A percentile compares a stretch with the other conserved stretches of the same genome.
Evolutionary conservation across 2,329 filamentous ascomycete genomes (phyloP).

Genomic region (Sarocladiaceae sp.): DNA sequence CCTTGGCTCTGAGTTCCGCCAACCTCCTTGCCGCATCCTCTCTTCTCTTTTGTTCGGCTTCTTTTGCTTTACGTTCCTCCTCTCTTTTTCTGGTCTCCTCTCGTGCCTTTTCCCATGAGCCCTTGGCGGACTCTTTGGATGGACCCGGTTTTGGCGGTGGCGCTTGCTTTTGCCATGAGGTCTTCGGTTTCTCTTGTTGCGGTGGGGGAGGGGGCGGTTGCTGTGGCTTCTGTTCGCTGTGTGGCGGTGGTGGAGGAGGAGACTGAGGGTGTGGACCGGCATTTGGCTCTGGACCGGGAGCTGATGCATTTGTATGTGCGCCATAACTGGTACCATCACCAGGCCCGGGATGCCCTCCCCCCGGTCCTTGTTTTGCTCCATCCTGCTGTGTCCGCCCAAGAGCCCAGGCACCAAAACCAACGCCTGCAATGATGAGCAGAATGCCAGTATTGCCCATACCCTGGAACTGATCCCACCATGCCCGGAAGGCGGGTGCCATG

Average conservation of each 20-base stretch:
- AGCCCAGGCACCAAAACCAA: slow-evolving; percentile 75
- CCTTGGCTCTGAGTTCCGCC: slow-evolving; percentile 50
- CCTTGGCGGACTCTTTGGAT: slow-evolving; percentile 37
- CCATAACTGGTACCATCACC: slow-evolving; percentile 9
- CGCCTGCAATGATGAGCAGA: slow-evolving; percentile 61
- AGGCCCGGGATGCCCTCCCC: slow-evolving; percentile 6
- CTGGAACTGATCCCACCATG: slow-evolving; percentile 66
- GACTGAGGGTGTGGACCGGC: slow-evolving; percentile 10
- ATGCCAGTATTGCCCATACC: slow-evolving; percentile 69
- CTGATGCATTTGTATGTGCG: slow-evolving; percentile 1
- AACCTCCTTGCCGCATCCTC: slow-evolving; percentile 49
- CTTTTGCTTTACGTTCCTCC: slow-evolving; percentile 55
- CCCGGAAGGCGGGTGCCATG: slow-evolving; percentile 65
- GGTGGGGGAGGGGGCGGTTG: slow-evolving; percentile 12
- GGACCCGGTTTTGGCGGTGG: slow-evolving; percentile 15
- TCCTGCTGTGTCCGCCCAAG: slow-evolving; percentile 32
- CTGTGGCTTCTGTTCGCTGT: slow-evolving; percentile 16
- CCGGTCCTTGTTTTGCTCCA: slow-evolving; percentile 9
- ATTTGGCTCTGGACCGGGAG: slow-evolving; percentile 16
- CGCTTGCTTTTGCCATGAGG: slow-evolving; percentile 7
- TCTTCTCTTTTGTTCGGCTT: slow-evolving; percentile 54
- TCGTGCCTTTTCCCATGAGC: slow-evolving; percentile 61
- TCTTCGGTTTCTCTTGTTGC: slow-evolving; percentile 14
- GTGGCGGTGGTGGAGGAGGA: slow-evolving; percentile 16
- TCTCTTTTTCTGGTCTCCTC: slow-evolving; percentile 60